These are phyloP conservation scores for Suhomyces xylopsoci DNA, from an alignment of 805 yeast genomes.

Conservation along the genomic window DNA sequence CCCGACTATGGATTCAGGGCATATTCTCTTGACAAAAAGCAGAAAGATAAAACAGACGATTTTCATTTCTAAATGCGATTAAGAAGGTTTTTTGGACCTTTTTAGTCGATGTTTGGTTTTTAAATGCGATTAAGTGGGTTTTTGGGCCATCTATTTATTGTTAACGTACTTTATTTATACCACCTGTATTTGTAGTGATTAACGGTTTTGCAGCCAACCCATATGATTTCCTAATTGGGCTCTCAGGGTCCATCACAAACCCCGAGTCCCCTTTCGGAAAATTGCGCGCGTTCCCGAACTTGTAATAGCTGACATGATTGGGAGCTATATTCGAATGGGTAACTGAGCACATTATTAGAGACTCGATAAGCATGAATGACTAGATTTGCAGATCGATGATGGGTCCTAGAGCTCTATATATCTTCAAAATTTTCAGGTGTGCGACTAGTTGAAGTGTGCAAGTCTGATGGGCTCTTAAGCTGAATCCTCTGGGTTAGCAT, in stretches of 20 bases:
- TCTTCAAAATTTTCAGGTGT: too few species aligned
- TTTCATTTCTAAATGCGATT: slow-evolving; percentile 18
- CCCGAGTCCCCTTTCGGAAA: not conserved
- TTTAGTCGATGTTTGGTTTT: too few species aligned
- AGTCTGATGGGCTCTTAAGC: too few species aligned
- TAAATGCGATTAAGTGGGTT: too few species aligned
- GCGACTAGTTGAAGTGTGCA: too few species aligned
- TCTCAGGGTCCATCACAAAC: not conserved
- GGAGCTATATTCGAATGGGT: not conserved
- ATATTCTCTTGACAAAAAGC: slow-evolving; percentile 10
- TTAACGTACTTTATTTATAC: not conserved
- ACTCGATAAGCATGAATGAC: too few species aligned
- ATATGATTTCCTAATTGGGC: not conserved
- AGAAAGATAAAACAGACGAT: slow-evolving; percentile 18
- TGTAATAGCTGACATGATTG: not conserved
- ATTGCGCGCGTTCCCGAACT: not conserved
- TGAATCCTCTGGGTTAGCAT: too few species aligned
- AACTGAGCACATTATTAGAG: too few species aligned
- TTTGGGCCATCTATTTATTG: not conserved
- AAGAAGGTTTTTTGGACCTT: too few species aligned
- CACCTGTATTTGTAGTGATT: not conserved
- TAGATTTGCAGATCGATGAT: too few species aligned
- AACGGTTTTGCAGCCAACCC: not conserved
- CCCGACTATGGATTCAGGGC: slow-evolving; percentile 2
- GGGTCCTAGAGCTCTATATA: too few species aligned